Conservation (phyloP, 805 yeast species). For the Debaryomyces tyrocola region DNA sequence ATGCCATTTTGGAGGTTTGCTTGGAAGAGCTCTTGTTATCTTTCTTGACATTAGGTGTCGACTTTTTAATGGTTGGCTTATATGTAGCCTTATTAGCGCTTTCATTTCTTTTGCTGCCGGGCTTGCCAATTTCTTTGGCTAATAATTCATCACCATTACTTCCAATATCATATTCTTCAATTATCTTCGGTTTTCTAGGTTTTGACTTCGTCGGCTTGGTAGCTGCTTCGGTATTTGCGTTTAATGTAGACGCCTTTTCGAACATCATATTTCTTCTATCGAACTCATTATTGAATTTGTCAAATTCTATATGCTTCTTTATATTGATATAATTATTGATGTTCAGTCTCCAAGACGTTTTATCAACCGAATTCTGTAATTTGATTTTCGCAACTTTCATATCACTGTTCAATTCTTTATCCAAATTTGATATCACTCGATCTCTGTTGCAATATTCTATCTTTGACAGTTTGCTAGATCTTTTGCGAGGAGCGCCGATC, state of each 20-base stretch:
- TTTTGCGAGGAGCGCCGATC: constrained; percentile 3
- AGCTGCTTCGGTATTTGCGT: neutral
- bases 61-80: neutral
- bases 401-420: constrained; percentile 17
- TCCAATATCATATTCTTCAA: constrained; percentile 7
- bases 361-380: constrained; percentile 27
- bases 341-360: constrained; percentile 24
- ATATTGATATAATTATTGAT: constrained; percentile 14
- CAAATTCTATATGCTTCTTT: constrained; percentile 1
- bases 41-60: too few species aligned
- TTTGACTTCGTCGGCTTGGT: neutral
- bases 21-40: too few species aligned
- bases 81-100: neutral
- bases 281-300: neutral
- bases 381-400: constrained; percentile 21
- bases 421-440: constrained; percentile 28
- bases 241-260: neutral
- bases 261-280: neutral
- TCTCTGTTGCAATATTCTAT: constrained; percentile 17
- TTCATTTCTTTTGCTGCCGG: neutral
- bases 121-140: constrained; percentile 2
- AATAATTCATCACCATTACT: constrained; percentile 9
- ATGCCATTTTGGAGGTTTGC: too few species aligned
- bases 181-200: neutral
- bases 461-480: constrained; percentile 3